A percentile compares a stretch with the other conserved stretches of the same genome.
These are phyloP conservation scores for Penicillium verrucosum DNA, from an alignment of 2,329 filamentous ascomycete genomes.

Conservation along the genomic window DNA sequence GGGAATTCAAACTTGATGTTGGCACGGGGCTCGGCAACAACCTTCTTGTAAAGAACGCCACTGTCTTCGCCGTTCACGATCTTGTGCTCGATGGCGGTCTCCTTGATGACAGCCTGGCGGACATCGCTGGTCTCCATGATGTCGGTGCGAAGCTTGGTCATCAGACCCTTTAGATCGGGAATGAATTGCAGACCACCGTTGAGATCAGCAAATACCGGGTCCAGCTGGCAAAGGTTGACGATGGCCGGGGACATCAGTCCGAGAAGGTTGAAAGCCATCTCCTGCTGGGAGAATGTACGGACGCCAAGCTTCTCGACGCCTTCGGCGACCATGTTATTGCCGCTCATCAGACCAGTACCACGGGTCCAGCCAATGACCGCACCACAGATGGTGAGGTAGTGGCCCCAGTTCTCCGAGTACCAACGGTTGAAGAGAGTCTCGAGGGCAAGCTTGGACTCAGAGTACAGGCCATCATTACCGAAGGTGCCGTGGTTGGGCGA, in stretches of 20 bases:
- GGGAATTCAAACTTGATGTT: slow-evolving; percentile 99
- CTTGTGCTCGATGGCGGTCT: slow-evolving; percentile 95
- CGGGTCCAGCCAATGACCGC: slow-evolving; percentile 99
- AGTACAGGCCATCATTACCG: slow-evolving; percentile 95
- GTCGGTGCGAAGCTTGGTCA: slow-evolving; percentile 89
- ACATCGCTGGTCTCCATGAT: slow-evolving; percentile 95
- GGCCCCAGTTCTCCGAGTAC: slow-evolving; percentile 96
- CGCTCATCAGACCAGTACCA: slow-evolving; percentile 95
- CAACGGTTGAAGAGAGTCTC: slow-evolving; percentile 98
- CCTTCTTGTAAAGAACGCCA: slow-evolving; percentile 91
- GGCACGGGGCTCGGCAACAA: slow-evolving; percentile 85
- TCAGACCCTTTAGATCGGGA: slow-evolving; percentile 87
- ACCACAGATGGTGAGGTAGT: slow-evolving; percentile 97
- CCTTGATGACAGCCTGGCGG: slow-evolving; percentile 88
- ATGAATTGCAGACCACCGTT: slow-evolving; percentile 98
- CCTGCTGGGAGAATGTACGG: slow-evolving; percentile 96
- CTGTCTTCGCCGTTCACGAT: slow-evolving; percentile 92
- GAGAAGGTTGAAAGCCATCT: slow-evolving; percentile 98
- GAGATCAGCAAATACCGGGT: slow-evolving; percentile 94
- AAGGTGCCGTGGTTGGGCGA: slow-evolving; percentile 99
- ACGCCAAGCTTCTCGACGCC: slow-evolving; percentile 96
- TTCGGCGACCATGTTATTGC: slow-evolving; percentile 96
- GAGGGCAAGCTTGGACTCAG: slow-evolving; percentile 93
- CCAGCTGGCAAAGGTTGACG: slow-evolving; percentile 89
- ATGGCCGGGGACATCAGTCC: slow-evolving; percentile 93